A percentile compares a stretch with the other conserved stretches of the same genome.
Conservation (phyloP, 371 early-diverging fungal genomes). For the Mortierella sp. region DNA sequence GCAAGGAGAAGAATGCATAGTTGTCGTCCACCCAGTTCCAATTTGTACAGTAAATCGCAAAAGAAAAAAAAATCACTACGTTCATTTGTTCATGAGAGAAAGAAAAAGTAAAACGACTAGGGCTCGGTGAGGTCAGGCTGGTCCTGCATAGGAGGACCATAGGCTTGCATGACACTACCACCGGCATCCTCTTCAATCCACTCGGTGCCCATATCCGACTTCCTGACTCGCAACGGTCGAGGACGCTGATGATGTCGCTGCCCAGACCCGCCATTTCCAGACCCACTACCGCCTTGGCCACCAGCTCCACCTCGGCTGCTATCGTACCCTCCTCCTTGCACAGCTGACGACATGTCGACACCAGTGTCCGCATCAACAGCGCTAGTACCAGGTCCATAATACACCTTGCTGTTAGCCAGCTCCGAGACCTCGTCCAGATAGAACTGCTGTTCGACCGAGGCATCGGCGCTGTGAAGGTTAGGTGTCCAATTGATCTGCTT, state of each 20-base stretch:
- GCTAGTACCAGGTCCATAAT: conserved; percentile 29
- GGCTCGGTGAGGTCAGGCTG: conserved; percentile 21
- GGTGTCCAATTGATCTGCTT: conserved; percentile 48
- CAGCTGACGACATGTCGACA: conserved; percentile 21
- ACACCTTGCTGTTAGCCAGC: conserved; percentile 17
- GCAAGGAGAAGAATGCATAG: conserved; percentile 18
- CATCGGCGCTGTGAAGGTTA: conserved; percentile 40
- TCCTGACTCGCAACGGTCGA: conserved; percentile 44
- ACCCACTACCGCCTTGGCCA: background rate
- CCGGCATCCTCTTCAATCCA: conserved; percentile 46
- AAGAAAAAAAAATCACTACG: background rate
- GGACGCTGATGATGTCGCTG: conserved; percentile 21
- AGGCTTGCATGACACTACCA: conserved; percentile 42
- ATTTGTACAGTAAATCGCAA: conserved; percentile 4
- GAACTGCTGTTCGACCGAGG: conserved; percentile 43
- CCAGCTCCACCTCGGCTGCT: conserved; percentile 1
- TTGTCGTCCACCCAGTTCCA: background rate
- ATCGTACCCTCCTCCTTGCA: conserved; percentile 20
- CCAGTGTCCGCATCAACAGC: conserved; percentile 44
- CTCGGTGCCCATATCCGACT: conserved; percentile 53
- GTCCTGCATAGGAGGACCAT: conserved; percentile 44
- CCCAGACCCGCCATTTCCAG: conserved; percentile 18
- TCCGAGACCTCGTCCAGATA: conserved; percentile 45
- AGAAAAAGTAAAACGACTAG: background rate
- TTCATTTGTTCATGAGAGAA: background rate